Conservation (phyloP, 768 basidiomycete genomes). For the Wakefieldia striispora region DNA sequence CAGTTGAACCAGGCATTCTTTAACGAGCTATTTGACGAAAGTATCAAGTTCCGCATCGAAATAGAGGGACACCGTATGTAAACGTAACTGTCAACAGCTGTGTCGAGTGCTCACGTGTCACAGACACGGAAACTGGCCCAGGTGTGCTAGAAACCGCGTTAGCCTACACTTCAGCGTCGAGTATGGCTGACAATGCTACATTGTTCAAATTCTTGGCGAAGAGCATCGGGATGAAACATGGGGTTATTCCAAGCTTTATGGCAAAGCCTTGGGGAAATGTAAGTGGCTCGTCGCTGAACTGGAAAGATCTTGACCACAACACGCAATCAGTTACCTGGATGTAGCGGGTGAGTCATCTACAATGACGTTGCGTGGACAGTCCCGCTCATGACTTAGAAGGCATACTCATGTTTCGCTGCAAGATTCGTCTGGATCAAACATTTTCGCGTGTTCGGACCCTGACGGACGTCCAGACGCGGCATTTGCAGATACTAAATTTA, state of each 20-base stretch:
- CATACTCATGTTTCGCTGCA: constrained; percentile 92
- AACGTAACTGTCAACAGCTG: not conserved
- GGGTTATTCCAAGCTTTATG: constrained; percentile 95
- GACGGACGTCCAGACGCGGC: constrained; percentile 67
- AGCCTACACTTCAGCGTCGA: constrained; percentile 72
- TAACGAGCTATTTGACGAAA: constrained; percentile 79
- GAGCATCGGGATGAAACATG: constrained; percentile 86
- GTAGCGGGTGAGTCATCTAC: constrained; percentile 68
- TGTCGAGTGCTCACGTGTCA: constrained; percentile 1
- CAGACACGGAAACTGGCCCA: constrained; percentile 92
- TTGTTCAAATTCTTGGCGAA: constrained; percentile 93
- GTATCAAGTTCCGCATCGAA: constrained; percentile 66
- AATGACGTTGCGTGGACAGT: constrained; percentile 10
- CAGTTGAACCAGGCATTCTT: constrained; percentile 91
- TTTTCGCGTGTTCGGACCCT: constrained; percentile 71
- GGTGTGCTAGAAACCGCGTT: constrained; percentile 87
- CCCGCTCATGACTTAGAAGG: constrained; percentile 34
- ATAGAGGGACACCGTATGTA: constrained; percentile 84
- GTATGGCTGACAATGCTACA: constrained; percentile 90
- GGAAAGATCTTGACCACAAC: constrained; percentile 4
- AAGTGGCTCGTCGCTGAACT: constrained; percentile 27
- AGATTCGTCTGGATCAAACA: constrained; percentile 63
- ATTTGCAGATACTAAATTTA: constrained; percentile 77
- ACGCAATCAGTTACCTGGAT: constrained; percentile 76
- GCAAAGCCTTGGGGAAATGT: constrained; percentile 96